Conservation (phyloP, 2,329 filamentous ascomycete genomes). For the Diaporthe sp. region DNA sequence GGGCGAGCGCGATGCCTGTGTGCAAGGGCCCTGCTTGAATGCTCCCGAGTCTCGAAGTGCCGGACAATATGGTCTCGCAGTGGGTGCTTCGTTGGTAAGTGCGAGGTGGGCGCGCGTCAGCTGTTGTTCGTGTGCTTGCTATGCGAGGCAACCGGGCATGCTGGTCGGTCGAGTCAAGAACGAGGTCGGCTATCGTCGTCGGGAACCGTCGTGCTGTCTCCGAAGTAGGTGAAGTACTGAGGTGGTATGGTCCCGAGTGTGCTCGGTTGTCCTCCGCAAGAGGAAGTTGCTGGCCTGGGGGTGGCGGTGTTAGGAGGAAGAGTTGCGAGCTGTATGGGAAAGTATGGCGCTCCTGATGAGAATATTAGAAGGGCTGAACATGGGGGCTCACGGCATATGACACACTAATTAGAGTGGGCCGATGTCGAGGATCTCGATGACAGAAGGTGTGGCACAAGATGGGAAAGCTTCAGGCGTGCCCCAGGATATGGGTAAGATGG, state of each 20-base stretch:
- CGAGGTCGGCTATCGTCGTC: slow-evolving; percentile 23
- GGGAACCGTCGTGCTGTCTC: background rate
- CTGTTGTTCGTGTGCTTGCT: slow-evolving; percentile 15
- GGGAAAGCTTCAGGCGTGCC: slow-evolving; percentile 37
- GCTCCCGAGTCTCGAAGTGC: background rate
- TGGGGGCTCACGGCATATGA: slow-evolving; percentile 36
- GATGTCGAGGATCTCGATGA: slow-evolving; percentile 40
- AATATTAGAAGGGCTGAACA: slow-evolving; percentile 27
- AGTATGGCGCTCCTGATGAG: slow-evolving; percentile 28
- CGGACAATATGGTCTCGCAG: background rate
- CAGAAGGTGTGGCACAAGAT: slow-evolving; percentile 37
- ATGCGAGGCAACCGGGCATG: slow-evolving; percentile 22
- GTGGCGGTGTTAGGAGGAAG: slow-evolving; percentile 16
- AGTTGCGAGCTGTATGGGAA: slow-evolving; percentile 20
- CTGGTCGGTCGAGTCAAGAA: slow-evolving; percentile 20
- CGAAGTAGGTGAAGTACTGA: background rate
- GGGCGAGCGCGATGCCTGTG: background rate
- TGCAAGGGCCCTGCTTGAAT: background rate
- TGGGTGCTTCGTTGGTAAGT: background rate
- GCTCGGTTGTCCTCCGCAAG: slow-evolving; percentile 7
- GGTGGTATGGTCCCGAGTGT: slow-evolving; percentile 14
- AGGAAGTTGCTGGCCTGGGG: slow-evolving; percentile 4
- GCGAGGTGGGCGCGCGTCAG: slow-evolving; percentile 3
- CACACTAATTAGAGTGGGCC: slow-evolving; percentile 36
- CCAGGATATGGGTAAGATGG: slow-evolving; percentile 28